Conservation (phyloP, 148 eudicot genomes). For the Rhododendron simsii region DNA sequence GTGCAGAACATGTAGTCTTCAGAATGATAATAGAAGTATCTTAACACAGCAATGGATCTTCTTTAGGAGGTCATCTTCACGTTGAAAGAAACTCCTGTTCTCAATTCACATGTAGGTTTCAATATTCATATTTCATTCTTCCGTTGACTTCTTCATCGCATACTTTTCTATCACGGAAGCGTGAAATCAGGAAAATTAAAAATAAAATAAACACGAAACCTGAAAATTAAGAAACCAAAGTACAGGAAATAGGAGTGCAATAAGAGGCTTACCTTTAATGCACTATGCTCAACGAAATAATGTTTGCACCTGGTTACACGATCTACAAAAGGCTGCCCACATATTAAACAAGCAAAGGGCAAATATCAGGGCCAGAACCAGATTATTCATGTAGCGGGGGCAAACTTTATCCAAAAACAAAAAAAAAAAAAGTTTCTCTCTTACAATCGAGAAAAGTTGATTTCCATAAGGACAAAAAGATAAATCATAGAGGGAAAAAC, state of each 20-base stretch:
- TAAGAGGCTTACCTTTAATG: constrained; percentile 49
- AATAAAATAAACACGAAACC: too few relatives aligned
- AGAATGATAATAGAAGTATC: too few relatives aligned
- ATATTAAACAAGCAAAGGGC: constrained; percentile 77
- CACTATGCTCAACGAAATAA: constrained; percentile 87
- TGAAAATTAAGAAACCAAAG: too few relatives aligned
- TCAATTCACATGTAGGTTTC: not conserved
- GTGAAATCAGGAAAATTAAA: not conserved
- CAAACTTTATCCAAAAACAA: not conserved
- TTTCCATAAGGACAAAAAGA: too few relatives aligned
- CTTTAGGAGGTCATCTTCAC: not conserved
- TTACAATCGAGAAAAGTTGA: not conserved
- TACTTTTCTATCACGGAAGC: not conserved
- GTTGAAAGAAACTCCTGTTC: not conserved
- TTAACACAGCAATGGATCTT: too few relatives aligned
- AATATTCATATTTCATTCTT: not conserved
- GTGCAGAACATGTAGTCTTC: not conserved
- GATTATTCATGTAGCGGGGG: not conserved
- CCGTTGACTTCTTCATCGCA: not conserved
- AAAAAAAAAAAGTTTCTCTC: too few relatives aligned
- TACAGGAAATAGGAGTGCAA: too few relatives aligned
- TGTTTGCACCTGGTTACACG: constrained; percentile 87
- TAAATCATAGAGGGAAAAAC: not conserved
- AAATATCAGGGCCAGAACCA: not conserved
- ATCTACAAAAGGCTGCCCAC: constrained; percentile 76